phyloP scores from a whole-genome alignment of 441 rosid genomes.

The Biscutella auriculata region DNA sequence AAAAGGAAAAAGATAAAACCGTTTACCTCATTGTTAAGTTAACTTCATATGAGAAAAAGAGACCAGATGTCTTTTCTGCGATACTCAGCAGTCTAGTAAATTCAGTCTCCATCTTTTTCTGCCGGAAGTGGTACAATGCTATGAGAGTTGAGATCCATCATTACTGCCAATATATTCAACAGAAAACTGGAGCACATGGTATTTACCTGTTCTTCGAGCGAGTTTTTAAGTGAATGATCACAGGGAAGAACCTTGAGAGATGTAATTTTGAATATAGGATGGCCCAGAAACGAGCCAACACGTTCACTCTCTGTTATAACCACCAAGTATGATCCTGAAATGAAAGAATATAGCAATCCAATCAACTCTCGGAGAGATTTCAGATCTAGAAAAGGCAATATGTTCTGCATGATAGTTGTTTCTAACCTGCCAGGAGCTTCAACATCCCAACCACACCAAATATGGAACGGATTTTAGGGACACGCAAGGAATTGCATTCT shows the following conservation, averaged over 20 bases:
- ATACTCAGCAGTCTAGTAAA: conserved; percentile 22
- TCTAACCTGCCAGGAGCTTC: conserved; percentile 80
- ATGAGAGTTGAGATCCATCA: neutral
- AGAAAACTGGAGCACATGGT: neutral
- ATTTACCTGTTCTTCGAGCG: conserved; percentile 68
- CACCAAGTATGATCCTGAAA: conserved; percentile 73
- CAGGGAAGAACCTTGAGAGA: conserved; percentile 83
- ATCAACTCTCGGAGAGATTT: neutral
- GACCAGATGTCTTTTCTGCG: conserved; percentile 62
- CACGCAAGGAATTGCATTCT: conserved; percentile 59
- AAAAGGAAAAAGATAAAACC: neutral
- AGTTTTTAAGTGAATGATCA: conserved; percentile 53
- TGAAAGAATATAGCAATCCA: conserved; percentile 6
- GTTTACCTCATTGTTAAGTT: conserved; percentile 82
- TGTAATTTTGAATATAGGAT: conserved; percentile 62
- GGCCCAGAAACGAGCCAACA: conserved; percentile 71
- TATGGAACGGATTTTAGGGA: conserved; percentile 68
- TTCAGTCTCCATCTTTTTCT: conserved; percentile 32
- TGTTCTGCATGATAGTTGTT: neutral
- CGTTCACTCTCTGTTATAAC: conserved; percentile 70
- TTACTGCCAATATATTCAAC: neutral
- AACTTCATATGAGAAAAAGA: conserved; percentile 80
- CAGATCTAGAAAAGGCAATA: neutral
- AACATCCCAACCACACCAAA: conserved; percentile 86
- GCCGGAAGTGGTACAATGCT: conserved; percentile 12